Conservation (phyloP, 345 rosid genomes). For the Salix purpurea region DNA sequence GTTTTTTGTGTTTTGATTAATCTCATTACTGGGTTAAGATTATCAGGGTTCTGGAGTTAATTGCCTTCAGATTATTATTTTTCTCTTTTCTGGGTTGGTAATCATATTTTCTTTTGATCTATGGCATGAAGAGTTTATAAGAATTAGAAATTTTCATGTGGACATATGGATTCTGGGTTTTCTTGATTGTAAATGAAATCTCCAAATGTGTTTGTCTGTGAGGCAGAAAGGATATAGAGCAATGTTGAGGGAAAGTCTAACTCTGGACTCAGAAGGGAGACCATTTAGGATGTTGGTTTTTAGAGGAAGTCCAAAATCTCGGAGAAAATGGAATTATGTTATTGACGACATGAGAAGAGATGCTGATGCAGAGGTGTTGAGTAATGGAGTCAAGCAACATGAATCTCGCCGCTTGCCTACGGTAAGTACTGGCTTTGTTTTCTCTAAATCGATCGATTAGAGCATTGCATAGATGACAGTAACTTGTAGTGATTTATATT, state of each 20-base stretch:
- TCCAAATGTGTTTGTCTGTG: background rate
- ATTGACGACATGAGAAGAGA: constrained; percentile 40
- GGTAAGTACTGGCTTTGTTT: constrained; percentile 5
- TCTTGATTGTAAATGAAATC: background rate
- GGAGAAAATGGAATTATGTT: constrained; percentile 18
- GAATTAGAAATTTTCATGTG: background rate
- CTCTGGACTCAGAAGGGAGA: constrained; percentile 40
- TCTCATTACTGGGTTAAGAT: background rate
- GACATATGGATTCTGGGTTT: background rate
- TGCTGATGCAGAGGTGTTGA: constrained; percentile 17
- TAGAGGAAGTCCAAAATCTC: constrained; percentile 49
- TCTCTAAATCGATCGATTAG: background rate
- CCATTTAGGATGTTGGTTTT: constrained; percentile 49
- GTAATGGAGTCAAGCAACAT: background rate
- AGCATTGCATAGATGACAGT: background rate
- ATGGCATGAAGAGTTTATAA: too few relatives aligned
- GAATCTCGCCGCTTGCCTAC: constrained; percentile 31
- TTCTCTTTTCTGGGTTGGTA: background rate
- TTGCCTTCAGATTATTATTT: background rate
- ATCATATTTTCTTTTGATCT: too few relatives aligned
- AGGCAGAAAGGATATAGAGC: constrained; percentile 32
- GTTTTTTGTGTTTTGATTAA: background rate
- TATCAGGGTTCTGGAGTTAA: background rate
- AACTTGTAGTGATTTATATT: background rate
- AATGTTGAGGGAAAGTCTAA: constrained; percentile 33